These are phyloP conservation scores for Phytophthora quininea DNA, from an alignment of 352 stramenopile species.

Conservation along the genomic window DNA sequence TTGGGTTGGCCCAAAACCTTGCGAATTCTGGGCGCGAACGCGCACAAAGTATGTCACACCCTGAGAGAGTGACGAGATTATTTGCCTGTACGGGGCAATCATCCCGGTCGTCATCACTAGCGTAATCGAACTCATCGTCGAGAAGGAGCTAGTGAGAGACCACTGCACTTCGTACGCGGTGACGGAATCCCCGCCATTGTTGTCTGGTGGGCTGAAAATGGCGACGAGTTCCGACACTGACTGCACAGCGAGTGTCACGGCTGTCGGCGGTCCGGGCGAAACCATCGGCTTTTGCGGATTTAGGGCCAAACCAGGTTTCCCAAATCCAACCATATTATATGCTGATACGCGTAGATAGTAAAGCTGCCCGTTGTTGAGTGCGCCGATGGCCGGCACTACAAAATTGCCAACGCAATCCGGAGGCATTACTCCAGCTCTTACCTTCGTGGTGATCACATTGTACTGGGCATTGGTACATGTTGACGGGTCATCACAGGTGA, in stretches of 20 bases:
- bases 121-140: constrained; percentile 43
- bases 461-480: constrained; percentile 41
- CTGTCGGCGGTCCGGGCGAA: constrained; percentile 69
- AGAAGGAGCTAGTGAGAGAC: constrained; percentile 80
- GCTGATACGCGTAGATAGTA: constrained; percentile 96
- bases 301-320: constrained; percentile 56
- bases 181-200: constrained; percentile 88
- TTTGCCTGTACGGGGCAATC: constrained; percentile 56
- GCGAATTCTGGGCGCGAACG: constrained; percentile 71
- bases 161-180: constrained; percentile 94
- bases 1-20: constrained; percentile 81
- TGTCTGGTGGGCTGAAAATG: constrained; percentile 87
- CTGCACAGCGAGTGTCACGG: constrained; percentile 71
- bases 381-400: constrained; percentile 68
- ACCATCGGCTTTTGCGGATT: constrained; percentile 86
- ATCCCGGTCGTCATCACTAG: constrained; percentile 61
- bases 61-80: constrained; percentile 68
- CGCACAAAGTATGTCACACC: constrained; percentile 75
- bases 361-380: constrained; percentile 88
- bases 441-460: constrained; percentile 54
- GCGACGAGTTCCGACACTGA: constrained; percentile 89
- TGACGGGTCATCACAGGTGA: constrained; percentile 19
- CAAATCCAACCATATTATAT: constrained; percentile 96
- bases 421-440: constrained; percentile 78
- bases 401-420: constrained; percentile 77